Evolutionary conservation across 495 filamentous ascomycete genomes (phyloP), one percentile per base, ranked within the genome.

Genomic region (Aspergillus avenaceus): DNA sequence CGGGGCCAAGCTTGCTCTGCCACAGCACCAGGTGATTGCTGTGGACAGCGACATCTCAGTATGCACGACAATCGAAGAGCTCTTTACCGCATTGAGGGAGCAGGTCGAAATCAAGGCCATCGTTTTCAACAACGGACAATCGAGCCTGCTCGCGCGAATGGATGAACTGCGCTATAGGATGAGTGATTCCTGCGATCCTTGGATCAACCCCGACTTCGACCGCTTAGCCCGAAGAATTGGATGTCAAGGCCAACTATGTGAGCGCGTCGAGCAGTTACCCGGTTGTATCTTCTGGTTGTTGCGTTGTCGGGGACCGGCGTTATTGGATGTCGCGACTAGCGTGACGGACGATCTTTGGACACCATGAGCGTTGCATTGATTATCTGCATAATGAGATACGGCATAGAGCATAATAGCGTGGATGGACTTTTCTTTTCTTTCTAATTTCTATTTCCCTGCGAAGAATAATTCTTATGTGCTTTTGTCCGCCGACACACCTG

Each of bases 1-100:
- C 59, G 92, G 92, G 44, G 92, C 91, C 55, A 96, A 97, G 66
- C 90, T 97, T 24, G 92, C 91, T 22, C 79, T 82, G 38, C 90
- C 91, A 0, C 88, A 96, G 32, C 79, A 84, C 44, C 79, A 95
- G 34, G 91, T 97, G 50, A 84, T 96, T 52, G 90, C 96, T 63
- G 92, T 97, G 62, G 91, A 96, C 64, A 91, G 92, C 53, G 92
- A 97, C 61, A 90, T 92, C 21, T 95, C 89, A 13, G 96, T 97
- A 76, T 84, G 84, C 74, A 97, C 97, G 91, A 96, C 92, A 21
- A 75, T 95, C 41, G 93, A 89, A 13, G 92, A 97, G 71, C 80
- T 97, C 46, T 85, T 85, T 16, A 96, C 92, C 2, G 89, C 88
- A 32, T 80, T 83, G 13, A 89, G 96, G 67, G 95, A 95, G 76